Base-by-base conservation (phyloP, 192 early-diverging fungal genomes). In the Allomyces macrogynus region DNA sequence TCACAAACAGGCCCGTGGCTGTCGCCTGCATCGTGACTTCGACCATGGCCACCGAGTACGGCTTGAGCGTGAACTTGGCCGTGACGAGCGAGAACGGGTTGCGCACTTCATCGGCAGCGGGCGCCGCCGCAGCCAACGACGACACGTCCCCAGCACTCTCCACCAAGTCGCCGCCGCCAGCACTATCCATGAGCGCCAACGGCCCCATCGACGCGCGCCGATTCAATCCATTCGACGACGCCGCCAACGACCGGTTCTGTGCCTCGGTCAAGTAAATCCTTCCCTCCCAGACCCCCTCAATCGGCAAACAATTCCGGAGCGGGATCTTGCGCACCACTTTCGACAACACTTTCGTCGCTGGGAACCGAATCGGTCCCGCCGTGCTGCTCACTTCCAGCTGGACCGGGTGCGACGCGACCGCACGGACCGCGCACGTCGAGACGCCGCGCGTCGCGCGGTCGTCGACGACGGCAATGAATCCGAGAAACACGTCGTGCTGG, bases 251-350 rank as follows among this genome's bases (percentile, higher is more conserved):
- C 49, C 49, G 49, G 20, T 57, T 57, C 49, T 57, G 49, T 3
- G 20, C 20, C 20, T 57, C 49, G 49, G 49, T 57, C 49, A 57
- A 57, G 49, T 20, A 57, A 57, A 57, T 57, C 16, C 49, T 3
- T 3, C 49, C 49, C 49, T 57, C 49, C 49, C 49, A 57, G 16
- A 57, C 49, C 4, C 49, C 49, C 49, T 57, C 49, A n/a, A 57
- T n/a, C 16, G 49, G 49, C 4, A 75, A 44, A 22, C 76, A 71
- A 62, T 83, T 83, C 9, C 78, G 70, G 24, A 83, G 54, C 16
- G 78, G 42, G 40, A 81, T 67, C 62, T 64, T 71, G n/a, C 73
- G 68, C 3, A 66, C 63, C 12, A 57, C 62, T 64, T 78, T 76
- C 43, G 78, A 74, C 71, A 75, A 76, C 32, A 75, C 68, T 26